phyloP scores from a whole-genome alignment of 495 filamentous ascomycete species.

The Acidiella bohemica region DNA sequence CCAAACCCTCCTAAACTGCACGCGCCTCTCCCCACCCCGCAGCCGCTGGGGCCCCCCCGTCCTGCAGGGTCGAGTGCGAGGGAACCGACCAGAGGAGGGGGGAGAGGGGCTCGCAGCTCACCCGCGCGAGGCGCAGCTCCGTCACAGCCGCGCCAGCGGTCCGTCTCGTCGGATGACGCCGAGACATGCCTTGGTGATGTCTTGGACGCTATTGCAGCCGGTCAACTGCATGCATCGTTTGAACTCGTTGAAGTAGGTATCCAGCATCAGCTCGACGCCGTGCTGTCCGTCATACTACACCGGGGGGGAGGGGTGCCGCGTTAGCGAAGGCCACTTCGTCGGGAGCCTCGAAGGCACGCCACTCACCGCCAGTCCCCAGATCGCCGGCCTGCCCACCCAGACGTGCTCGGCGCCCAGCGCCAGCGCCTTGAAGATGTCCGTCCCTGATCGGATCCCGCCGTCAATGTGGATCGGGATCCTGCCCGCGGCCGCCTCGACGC shows the following conservation, averaged over 20 bases:
- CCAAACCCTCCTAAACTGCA: no score
- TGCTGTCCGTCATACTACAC: constrained; percentile 20
- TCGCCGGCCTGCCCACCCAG: constrained; percentile 29
- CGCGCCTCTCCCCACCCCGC: no score
- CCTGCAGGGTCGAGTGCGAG: no score
- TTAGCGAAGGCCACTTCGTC: no score
- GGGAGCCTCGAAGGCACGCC: no score
- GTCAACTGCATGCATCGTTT: constrained; percentile 40
- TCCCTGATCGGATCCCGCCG: constrained; percentile 31
- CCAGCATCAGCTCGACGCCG: constrained; percentile 21
- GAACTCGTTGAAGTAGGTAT: constrained; percentile 33
- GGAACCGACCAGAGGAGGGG: no score
- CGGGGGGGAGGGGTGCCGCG: no score
- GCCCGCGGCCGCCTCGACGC: constrained; percentile 29
- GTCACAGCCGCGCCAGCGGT: constrained; percentile 30
- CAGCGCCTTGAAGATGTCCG: constrained; percentile 37
- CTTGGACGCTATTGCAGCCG: constrained; percentile 35
- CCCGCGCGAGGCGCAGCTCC: no score
- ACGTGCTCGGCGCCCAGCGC: constrained; percentile 32
- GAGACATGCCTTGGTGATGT: constrained; percentile 32
- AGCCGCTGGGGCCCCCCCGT: no score
- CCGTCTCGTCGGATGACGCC: constrained; percentile 31
- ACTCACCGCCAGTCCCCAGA: constrained; percentile 33
- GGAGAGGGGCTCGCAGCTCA: no score
- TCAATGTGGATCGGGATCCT: constrained; percentile 23